phyloP scores from a whole-genome alignment of 2,329 filamentous ascomycete genomes.

The Talaromyces sp. region DNA sequence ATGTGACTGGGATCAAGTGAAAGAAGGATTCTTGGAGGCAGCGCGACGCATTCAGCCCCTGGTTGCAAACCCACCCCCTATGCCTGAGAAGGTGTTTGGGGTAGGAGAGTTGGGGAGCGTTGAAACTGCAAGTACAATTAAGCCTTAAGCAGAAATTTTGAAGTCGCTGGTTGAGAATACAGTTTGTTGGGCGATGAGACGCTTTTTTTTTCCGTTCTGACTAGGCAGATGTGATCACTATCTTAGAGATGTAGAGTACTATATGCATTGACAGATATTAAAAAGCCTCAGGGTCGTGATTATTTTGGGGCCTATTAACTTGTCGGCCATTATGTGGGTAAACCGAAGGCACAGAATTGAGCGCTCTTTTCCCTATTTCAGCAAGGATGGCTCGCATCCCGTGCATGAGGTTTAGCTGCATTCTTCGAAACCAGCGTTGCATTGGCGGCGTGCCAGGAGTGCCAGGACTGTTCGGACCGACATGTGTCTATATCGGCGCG shows the following conservation, averaged over 20 bases:
- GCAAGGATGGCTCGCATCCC: not conserved
- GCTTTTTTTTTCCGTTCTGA: not conserved
- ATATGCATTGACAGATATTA: not conserved
- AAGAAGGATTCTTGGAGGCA: not conserved
- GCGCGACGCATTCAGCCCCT: not conserved
- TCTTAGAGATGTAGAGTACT: not conserved
- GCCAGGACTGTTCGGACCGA: not conserved
- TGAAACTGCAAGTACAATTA: not conserved
- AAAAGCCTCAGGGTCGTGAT: too few species aligned
- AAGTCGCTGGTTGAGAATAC: not conserved
- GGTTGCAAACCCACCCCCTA: not conserved
- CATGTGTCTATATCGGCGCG: not conserved
- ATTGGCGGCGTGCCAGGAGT: not conserved
- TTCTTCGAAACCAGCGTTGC: not conserved
- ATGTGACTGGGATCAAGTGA: not conserved
- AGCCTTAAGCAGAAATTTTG: not conserved
- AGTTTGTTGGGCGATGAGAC: not conserved
- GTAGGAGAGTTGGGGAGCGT: not conserved
- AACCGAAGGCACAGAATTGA: not conserved
- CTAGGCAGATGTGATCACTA: not conserved
- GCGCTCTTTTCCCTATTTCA: not conserved
- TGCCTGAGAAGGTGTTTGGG: not conserved
- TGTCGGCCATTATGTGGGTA: not conserved
- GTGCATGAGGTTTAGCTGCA: not conserved
- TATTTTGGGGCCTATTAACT: not conserved